Base-by-base conservation (phyloP, 352 stramenopile species). In the Phytopythium aichiense region DNA sequence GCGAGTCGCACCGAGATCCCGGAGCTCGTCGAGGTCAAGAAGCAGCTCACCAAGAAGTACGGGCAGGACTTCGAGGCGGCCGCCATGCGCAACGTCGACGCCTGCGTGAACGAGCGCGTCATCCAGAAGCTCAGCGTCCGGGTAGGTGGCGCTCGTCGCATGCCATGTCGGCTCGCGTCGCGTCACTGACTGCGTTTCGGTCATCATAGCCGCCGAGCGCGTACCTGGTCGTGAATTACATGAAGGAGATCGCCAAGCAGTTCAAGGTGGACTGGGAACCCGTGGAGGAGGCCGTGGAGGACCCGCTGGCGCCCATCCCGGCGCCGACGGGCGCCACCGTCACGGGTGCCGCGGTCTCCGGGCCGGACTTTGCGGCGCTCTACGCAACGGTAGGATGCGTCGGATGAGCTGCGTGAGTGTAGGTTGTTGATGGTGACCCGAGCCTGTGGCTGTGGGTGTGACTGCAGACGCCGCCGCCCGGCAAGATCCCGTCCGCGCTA, bases 241-340 rank as follows among this genome's bases (percentile, higher is more conserved):
- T 99, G 77, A 97, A 98, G 51, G 91, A 96, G 65, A 98, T 98
- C 69, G 92, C 92, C 8, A 96, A 98, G 61, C 87, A 98, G 66
- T 97, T 96, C 68, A 89, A 97, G 15, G 89, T 99, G n/a, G 72
- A 96, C 50, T 99, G 95, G 92, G 91, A 95, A 33, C 91, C 91
- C 5, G 77, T 91, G 18, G 83, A 96, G 65, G 60, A 70, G 0
- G 71, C 77, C 56, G 87, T 97, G 63, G 65, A 76, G 7, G 84
- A 97, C 60, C 84, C 84, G 20, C 67, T 95, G 7, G 85, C 84
- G 37, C 89, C 93, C 12, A 98, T 98, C 71, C 81, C 86, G 33
- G 90, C 93, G 35, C 94, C 96, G 1, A 90, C 84, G 8, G 96
- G 96, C 15, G 73, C 83, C 35, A 95, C 84, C 7, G 86, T 98